A percentile compares a stretch with the other conserved stretches of the same genome.
Conservation (phyloP, 768 basidiomycete genomes). For the Mycena indigotica region DNA sequence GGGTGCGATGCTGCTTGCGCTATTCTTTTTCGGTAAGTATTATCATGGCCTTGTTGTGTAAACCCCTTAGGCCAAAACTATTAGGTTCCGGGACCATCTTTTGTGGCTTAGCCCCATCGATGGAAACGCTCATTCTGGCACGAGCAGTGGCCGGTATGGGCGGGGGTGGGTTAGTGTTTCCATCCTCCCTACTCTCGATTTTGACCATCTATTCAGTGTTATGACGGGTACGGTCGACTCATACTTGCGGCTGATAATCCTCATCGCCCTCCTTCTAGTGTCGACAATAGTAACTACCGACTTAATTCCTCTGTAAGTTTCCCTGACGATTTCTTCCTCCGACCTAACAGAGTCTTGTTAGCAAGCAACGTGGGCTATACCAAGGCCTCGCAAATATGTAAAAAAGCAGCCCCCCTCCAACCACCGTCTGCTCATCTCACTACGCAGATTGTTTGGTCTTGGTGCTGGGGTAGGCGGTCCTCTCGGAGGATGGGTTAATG, state of each 20-base stretch:
- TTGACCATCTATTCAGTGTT: constrained; percentile 51
- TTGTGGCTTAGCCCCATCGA: constrained; percentile 85
- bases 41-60: constrained; percentile 2
- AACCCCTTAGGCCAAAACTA: constrained; percentile 15
- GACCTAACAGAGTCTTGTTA: constrained; percentile 30
- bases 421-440: constrained; percentile 14
- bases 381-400: constrained; percentile 92
- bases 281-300: constrained; percentile 85
- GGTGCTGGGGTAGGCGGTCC: constrained; percentile 83
- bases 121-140: constrained; percentile 79
- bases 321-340: constrained; percentile 8
- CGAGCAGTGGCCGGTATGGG: constrained; percentile 90
- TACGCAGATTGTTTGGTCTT: constrained; percentile 79
- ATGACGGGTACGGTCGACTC: constrained; percentile 91
- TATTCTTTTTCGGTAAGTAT: constrained; percentile 75
- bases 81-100: constrained; percentile 79
- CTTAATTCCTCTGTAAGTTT: constrained; percentile 79
- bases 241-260: too few relatives aligned
- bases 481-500: constrained; percentile 83
- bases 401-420: constrained; percentile 10
- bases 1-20: constrained; percentile 82
- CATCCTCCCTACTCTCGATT: constrained; percentile 23
- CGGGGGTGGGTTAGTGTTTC: constrained; percentile 75
- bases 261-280: constrained; percentile 52
- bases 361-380: constrained; percentile 85